These are phyloP conservation scores for Crithidia fasciculata DNA, from an alignment of 208 protist genomes.

Conservation along the genomic window DNA sequence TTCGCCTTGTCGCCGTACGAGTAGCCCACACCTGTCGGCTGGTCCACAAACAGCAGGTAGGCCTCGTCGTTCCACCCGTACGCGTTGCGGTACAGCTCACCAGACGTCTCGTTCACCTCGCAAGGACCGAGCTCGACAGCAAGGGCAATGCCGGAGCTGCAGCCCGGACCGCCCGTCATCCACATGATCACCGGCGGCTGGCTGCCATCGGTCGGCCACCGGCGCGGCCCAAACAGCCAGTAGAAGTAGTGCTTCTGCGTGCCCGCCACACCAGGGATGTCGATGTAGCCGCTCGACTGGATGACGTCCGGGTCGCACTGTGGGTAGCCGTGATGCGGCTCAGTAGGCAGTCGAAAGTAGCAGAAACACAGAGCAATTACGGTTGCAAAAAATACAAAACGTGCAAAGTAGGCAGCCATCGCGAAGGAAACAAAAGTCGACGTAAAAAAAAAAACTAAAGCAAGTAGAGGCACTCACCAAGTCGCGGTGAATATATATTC, in stretches of 20 bases:
- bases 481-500: too few species aligned
- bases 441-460: too few species aligned
- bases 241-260: conserved; percentile 84
- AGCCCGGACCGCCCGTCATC: conserved; percentile 93
- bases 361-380: background rate
- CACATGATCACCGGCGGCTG: conserved; percentile 84
- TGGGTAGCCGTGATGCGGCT: conserved; percentile 3
- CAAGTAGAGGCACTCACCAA: too few species aligned
- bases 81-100: conserved; percentile 52
- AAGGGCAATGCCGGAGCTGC: conserved; percentile 73
- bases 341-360: background rate
- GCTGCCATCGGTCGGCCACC: conserved; percentile 39
- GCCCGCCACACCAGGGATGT: conserved; percentile 50
- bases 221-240: conserved; percentile 83
- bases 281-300: conserved; percentile 79
- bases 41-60: conserved; percentile 91
- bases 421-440: too few species aligned
- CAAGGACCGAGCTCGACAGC: conserved; percentile 87
- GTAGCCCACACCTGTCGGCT: conserved; percentile 91
- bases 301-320: conserved; percentile 18
- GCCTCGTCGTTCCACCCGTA: conserved; percentile 84
- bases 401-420: too few species aligned
- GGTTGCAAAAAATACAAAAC: background rate
- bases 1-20: conserved; percentile 55
- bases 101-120: conserved; percentile 53